phyloP scores from a whole-genome alignment of 2,329 filamentous ascomycete species.

The Talaromyces amestolkiae region DNA sequence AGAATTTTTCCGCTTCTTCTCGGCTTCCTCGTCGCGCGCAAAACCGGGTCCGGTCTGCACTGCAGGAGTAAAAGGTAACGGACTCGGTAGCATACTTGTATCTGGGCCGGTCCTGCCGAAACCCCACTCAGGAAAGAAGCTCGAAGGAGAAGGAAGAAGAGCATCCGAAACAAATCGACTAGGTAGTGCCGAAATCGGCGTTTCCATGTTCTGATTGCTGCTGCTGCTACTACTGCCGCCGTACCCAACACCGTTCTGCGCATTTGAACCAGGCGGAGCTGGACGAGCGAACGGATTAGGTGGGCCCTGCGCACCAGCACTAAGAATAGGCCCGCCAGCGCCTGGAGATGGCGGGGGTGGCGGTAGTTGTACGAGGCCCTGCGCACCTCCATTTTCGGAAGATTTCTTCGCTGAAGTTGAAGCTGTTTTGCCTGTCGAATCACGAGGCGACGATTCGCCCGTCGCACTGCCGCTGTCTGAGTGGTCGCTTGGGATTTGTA shows the following conservation, averaged over 20 bases:
- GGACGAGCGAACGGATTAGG: conserved; percentile 94
- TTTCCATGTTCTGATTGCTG: conserved; percentile 52
- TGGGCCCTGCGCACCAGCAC: conserved; percentile 85
- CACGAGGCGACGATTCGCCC: conserved; percentile 65
- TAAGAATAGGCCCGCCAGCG: conserved; percentile 61
- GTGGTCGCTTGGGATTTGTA: conserved; percentile 90
- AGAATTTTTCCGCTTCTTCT: conserved; percentile 46
- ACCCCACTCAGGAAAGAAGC: conserved; percentile 90
- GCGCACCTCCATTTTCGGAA: conserved; percentile 58
- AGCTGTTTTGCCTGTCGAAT: conserved; percentile 59
- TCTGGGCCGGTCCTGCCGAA: conserved; percentile 63
- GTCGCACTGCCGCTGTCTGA: conserved; percentile 73
- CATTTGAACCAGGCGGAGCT: conserved; percentile 59
- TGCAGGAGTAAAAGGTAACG: conserved; percentile 83
- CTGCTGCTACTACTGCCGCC: conserved; percentile 37
- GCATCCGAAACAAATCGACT: conserved; percentile 87
- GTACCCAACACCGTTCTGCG: conserved; percentile 45
- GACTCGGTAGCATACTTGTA: conserved; percentile 85
- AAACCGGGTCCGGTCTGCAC: conserved; percentile 42
- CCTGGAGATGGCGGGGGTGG: conserved; percentile 89
- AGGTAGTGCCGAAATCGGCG: conserved; percentile 89
- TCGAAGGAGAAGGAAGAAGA: conserved; percentile 83
- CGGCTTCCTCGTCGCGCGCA: conserved; percentile 42
- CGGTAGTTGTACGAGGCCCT: conserved; percentile 72
- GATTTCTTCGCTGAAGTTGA: conserved; percentile 57